Percentiles rank a stretch among this genome's conserved stretches.
Conservation (phyloP, 129 eudicot species). For the Erigeron canadensis region DNA sequence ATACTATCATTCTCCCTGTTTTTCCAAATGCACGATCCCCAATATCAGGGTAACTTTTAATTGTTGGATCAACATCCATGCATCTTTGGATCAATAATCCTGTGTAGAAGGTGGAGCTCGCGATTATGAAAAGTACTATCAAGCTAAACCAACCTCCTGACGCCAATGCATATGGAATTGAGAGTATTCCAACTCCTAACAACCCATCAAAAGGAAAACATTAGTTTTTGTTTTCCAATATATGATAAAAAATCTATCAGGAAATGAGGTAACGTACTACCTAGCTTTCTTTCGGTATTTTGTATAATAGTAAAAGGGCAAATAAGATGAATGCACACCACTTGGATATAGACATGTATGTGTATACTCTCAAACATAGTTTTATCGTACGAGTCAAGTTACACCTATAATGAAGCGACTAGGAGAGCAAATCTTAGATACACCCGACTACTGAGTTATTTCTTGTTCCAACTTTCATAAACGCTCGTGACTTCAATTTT, state of each 20-base stretch:
- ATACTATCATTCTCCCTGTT: constrained; percentile 57
- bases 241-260: too few relatives aligned
- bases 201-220: constrained; percentile 6
- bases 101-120: constrained; percentile 64
- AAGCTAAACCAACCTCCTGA: constrained; percentile 92
- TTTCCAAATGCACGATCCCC: constrained; percentile 79
- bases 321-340: background rate
- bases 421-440: too few relatives aligned
- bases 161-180: constrained; percentile 76
- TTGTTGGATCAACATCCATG: constrained; percentile 75
- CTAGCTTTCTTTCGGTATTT: too few relatives aligned
- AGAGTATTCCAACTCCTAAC: constrained; percentile 82
- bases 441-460: too few relatives aligned
- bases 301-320: background rate
- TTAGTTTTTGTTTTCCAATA: background rate
- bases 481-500: too few relatives aligned
- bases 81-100: constrained; percentile 69
- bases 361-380: background rate
- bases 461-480: too few relatives aligned
- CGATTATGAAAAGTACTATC: constrained; percentile 55
- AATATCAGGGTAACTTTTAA: constrained; percentile 75
- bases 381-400: too few relatives aligned
- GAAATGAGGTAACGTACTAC: too few relatives aligned
- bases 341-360: background rate
- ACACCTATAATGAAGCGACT: too few relatives aligned